Evolutionary conservation across 345 rosid species (phyloP).

Genomic region (Cardamine occulta): DNA sequence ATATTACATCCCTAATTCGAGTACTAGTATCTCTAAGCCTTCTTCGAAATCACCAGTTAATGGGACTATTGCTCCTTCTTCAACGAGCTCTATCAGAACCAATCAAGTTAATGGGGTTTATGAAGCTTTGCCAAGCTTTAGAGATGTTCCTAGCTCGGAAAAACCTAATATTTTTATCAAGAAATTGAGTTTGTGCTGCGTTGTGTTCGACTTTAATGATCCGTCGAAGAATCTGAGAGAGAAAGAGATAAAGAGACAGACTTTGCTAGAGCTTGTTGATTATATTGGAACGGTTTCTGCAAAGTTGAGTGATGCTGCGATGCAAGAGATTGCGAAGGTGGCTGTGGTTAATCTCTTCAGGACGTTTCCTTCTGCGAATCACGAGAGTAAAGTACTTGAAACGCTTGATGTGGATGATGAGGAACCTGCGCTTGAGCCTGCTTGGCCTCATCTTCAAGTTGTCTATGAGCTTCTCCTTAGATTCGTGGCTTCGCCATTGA

Average conservation of each 20-base stretch:
- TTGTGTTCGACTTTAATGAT: constrained; percentile 69
- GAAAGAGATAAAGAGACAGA: constrained; percentile 82
- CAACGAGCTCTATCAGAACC: constrained; percentile 38
- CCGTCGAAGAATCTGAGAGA: constrained; percentile 67
- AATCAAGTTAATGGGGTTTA: constrained; percentile 57
- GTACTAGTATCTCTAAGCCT: constrained; percentile 42
- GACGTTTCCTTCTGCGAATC: constrained; percentile 51
- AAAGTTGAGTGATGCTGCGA: constrained; percentile 59
- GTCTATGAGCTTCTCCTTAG: constrained; percentile 67
- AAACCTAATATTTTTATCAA: constrained; percentile 66
- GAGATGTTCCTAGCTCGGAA: constrained; percentile 67
- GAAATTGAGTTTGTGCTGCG: constrained; percentile 68
- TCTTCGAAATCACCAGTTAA: constrained; percentile 48
- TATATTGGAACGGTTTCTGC: constrained; percentile 54
- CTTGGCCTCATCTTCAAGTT: constrained; percentile 74
- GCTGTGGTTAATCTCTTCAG: constrained; percentile 62
- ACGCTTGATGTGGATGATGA: constrained; percentile 65
- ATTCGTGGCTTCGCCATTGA: constrained; percentile 61
- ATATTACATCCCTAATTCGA: constrained; percentile 39
- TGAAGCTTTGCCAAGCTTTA: constrained; percentile 71
- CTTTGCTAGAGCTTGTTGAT: constrained; percentile 75
- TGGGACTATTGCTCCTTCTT: constrained; percentile 47
- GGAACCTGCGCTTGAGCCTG: constrained; percentile 59
- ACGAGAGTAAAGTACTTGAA: constrained; percentile 51
- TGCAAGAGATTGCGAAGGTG: constrained; percentile 61